Base-by-base conservation (phyloP, 2,329 filamentous ascomycete species). In the Herpotrichia juniperi region DNA sequence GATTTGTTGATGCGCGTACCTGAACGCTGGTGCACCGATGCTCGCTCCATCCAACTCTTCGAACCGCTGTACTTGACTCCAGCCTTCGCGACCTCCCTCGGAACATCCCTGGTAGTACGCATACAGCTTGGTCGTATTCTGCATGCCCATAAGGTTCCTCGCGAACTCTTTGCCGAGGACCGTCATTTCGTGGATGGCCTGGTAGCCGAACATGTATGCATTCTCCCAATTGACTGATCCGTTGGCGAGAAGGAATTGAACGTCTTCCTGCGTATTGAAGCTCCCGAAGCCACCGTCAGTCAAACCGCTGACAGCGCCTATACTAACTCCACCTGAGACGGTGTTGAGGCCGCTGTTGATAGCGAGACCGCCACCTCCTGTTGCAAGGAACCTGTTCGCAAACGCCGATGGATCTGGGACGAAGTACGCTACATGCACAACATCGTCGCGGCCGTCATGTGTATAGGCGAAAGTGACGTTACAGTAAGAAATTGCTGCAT, bases 31-130 rank as follows among this genome's bases (percentile, higher is more conserved):
- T 0, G 77, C 77, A 4, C 79, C 79, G 3, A 74, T 72, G 1
- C 78, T 68, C 1, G 75, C 72, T 12, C 80, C 79, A 53, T 81
- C 78, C 50, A 77, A 79, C 59, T 80, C 58, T 49, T 78, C 74
- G 58, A 75, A 83, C 14, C 80, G 77, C 62, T 84, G 81, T 1
- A 81, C 70, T 63, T 83, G 80, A 50, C 73, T 77, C 74, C 73
- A 77, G 12, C 74, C 79, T 57, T 81, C 77, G 4, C 79, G 73
- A 1, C 78, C 81, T 17, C 81, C 81, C 46, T 83, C 81, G 11
- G 80, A 83, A 64, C 81, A 84, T 2, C 80, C 81, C 55, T 81
- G 76, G 57, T 79, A 84, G 68, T 83, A 83, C 2, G 79, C 72
- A 62, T 77, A 79, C 8, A 71, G 31, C 54, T 68, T 68, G 5